These are phyloP conservation scores for Nicotiana obtusifolia DNA, from an alignment of 257 asterid genomes.

Conservation along the genomic window DNA sequence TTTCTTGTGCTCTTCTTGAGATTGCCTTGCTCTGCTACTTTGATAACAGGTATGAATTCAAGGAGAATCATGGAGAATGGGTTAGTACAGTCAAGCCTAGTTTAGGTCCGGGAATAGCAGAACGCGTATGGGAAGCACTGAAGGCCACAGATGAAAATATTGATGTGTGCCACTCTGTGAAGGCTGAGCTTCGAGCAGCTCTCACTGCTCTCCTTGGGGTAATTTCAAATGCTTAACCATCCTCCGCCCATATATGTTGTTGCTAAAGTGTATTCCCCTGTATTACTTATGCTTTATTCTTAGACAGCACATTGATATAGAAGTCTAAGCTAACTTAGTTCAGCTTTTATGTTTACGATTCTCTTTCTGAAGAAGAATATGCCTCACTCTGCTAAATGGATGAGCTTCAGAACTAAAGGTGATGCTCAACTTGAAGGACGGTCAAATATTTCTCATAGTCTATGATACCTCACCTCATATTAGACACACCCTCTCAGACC, in stretches of 20 bases:
- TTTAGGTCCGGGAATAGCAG: slow-evolving; percentile 79
- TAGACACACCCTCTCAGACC: too few species aligned
- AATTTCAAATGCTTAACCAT: background rate
- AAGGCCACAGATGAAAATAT: slow-evolving; percentile 47
- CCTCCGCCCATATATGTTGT: background rate
- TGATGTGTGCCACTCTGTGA: slow-evolving; percentile 40
- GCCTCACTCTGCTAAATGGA: too few species aligned
- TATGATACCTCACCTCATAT: too few species aligned
- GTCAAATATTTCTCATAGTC: too few species aligned
- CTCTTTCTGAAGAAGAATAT: too few species aligned
- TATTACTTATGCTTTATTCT: too few species aligned
- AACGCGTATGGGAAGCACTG: slow-evolving; percentile 66
- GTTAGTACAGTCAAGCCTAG: slow-evolving; percentile 51
- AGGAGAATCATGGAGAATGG: slow-evolving; percentile 90
- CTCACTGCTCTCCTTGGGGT: slow-evolving; percentile 64
- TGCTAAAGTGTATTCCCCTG: too few species aligned
- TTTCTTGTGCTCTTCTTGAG: background rate
- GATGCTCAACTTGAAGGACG: too few species aligned
- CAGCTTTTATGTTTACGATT: too few species aligned
- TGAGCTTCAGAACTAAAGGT: too few species aligned
- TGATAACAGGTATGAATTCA: slow-evolving; percentile 61
- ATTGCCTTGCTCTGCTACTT: background rate
- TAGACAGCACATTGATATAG: too few species aligned
- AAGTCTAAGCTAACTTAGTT: too few species aligned
- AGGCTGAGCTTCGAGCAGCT: slow-evolving; percentile 58